phyloP scores from a whole-genome alignment of 805 yeast species.

The Metschnikowia koreensis region DNA sequence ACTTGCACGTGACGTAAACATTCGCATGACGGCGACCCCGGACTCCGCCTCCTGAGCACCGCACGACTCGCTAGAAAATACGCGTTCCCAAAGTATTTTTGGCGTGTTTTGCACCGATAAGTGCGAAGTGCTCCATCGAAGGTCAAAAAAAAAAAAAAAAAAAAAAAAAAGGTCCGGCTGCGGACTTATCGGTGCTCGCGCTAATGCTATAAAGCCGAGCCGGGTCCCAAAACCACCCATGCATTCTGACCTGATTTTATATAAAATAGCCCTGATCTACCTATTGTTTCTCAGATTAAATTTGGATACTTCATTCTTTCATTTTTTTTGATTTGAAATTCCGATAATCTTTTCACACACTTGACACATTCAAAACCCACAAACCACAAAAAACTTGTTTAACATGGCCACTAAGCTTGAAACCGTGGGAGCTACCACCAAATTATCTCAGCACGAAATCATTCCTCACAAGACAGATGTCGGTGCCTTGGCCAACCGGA shows the following conservation, averaged over 20 bases:
- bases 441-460: slow-evolving; percentile 46
- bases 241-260: neutral
- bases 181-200: slow-evolving; percentile 14
- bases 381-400: neutral
- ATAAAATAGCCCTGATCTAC: neutral
- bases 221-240: neutral
- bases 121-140: slow-evolving; percentile 5
- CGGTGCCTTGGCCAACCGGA: slow-evolving; percentile 82
- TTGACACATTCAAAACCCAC: neutral
- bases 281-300: neutral
- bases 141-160: neutral
- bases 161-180: neutral
- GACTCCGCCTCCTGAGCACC: neutral
- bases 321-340: neutral
- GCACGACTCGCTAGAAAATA: neutral
- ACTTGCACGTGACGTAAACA: neutral
- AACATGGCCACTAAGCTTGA: slow-evolving; percentile 1
- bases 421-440: slow-evolving; percentile 26
- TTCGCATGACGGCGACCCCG: neutral
- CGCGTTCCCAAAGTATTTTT: neutral
- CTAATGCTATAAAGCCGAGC: slow-evolving; percentile 4
- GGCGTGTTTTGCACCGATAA: slow-evolving; percentile 8
- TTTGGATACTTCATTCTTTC: too few relatives aligned
- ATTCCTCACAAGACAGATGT: slow-evolving; percentile 77
- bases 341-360: neutral